Evolutionary conservation across 1,284 basidiomycete species (phyloP).

Genomic region (Boletus sp.): DNA sequence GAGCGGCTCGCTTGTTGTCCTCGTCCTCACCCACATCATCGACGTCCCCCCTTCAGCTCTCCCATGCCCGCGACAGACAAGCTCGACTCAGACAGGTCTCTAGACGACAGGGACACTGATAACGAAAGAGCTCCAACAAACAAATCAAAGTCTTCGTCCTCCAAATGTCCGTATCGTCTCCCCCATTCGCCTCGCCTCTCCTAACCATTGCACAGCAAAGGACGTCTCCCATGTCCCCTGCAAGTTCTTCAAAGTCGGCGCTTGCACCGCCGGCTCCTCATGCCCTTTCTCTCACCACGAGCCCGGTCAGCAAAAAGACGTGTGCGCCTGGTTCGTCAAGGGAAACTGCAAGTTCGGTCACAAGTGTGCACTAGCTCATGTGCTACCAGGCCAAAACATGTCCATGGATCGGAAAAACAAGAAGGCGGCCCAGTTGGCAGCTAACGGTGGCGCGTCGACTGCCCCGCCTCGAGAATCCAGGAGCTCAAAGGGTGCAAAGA

Average conservation of each 20-base stretch:
- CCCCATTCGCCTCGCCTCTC: not conserved
- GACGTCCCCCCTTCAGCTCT: not conserved
- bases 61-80: conserved; percentile 31
- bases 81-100: conserved; percentile 11
- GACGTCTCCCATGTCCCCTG: conserved; percentile 97
- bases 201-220: conserved; percentile 51
- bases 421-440: conserved; percentile 83
- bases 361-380: conserved; percentile 93
- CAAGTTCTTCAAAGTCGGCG: conserved; percentile 95
- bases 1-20: conserved; percentile 10
- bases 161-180: conserved; percentile 27
- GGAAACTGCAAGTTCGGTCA: conserved; percentile 98
- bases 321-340: conserved; percentile 93
- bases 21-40: not conserved
- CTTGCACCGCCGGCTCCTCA: conserved; percentile 91
- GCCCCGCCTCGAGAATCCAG: conserved; percentile 36
- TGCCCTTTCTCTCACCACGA: conserved; percentile 93
- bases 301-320: conserved; percentile 83
- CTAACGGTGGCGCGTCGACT: conserved; percentile 43
- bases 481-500: conserved; percentile 42
- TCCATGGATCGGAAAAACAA: conserved; percentile 99
- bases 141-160: conserved; percentile 30
- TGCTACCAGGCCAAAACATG: conserved; percentile 92
- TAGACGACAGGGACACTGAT: conserved; percentile 30
- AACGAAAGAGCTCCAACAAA: conserved; percentile 14